These are phyloP conservation scores for Geotrichum macrosporum DNA, from an alignment of 1,139 yeast species.

Conservation along the genomic window DNA sequence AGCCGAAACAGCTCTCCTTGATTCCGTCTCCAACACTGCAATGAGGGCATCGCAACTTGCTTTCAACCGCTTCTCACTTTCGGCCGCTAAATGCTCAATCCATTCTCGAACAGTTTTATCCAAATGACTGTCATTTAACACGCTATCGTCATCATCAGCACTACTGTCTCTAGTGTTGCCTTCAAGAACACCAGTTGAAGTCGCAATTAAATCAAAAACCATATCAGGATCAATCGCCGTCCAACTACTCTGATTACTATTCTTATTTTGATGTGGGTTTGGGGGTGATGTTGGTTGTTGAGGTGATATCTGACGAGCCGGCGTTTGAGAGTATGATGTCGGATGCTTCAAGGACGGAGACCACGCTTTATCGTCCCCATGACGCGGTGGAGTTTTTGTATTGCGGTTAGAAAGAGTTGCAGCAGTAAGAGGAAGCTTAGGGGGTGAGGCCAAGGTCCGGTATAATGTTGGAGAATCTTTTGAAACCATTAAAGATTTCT, in stretches of 20 bases:
- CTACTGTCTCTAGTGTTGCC: too few species aligned
- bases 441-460: not conserved
- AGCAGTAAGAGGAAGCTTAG: constrained; percentile 4
- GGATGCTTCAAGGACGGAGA: not conserved
- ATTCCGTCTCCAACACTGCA: constrained; percentile 30
- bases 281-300: constrained; percentile 3
- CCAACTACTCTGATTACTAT: constrained; percentile 27
- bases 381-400: constrained; percentile 10
- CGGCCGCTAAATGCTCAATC: constrained; percentile 48
- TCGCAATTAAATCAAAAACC: constrained; percentile 38
- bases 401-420: constrained; percentile 1
- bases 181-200: too few species aligned
- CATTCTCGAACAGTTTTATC: constrained; percentile 68
- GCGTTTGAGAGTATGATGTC: constrained; percentile 3
- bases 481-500: not conserved
- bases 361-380: not conserved
- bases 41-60: constrained; percentile 37
- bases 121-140: constrained; percentile 44
- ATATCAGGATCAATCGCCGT: constrained; percentile 31
- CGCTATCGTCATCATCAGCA: too few species aligned
- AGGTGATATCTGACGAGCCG: constrained; percentile 4
- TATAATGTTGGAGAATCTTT: not conserved
- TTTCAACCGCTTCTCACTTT: constrained; percentile 33
- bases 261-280: not conserved
- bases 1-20: constrained; percentile 27